A percentile compares a stretch with the other conserved stretches of the same genome.
phyloP scores from a whole-genome alignment of 495 filamentous ascomycete genomes.

The Aspergillus carlsbadensis region DNA sequence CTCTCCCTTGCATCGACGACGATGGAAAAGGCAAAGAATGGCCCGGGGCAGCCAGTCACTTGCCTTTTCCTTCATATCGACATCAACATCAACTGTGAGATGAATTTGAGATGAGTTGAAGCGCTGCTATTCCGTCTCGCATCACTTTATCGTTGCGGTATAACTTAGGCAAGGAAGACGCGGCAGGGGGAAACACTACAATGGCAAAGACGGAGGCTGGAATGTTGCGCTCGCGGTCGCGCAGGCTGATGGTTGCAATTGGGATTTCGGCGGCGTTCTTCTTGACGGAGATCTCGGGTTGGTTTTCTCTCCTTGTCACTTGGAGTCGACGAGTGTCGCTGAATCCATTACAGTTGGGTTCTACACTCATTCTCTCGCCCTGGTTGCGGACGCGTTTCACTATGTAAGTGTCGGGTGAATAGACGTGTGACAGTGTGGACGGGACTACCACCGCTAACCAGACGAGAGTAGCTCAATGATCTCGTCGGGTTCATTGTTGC shows the following conservation, averaged over 20 bases:
- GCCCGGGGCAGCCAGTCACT: not conserved
- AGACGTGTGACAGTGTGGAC: not conserved
- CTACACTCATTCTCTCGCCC: conserved; percentile 76
- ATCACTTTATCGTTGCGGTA: too few species aligned
- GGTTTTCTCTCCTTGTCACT: too few species aligned
- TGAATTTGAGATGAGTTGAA: too few species aligned
- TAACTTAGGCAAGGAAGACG: not conserved
- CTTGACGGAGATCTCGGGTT: conserved; percentile 49
- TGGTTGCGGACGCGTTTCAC: conserved; percentile 92
- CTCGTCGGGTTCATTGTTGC: conserved; percentile 84
- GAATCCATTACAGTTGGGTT: conserved; percentile 58
- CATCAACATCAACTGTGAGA: not conserved
- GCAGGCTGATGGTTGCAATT: conserved; percentile 46
- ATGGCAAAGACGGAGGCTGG: conserved; percentile 22
- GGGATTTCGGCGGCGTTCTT: conserved; percentile 52
- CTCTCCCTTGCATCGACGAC: not conserved
- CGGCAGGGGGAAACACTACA: not conserved
- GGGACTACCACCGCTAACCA: too few species aligned
- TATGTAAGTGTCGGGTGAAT: conserved; percentile 57
- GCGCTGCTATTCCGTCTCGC: not conserved
- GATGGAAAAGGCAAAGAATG: not conserved
- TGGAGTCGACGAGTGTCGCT: too few species aligned
- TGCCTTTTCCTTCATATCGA: not conserved
- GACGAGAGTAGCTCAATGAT: conserved; percentile 77
- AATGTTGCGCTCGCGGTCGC: conserved; percentile 38